Evolutionary conservation across 768 basidiomycete genomes (phyloP).

Genomic region (Strobilomyces echinocephalus): DNA sequence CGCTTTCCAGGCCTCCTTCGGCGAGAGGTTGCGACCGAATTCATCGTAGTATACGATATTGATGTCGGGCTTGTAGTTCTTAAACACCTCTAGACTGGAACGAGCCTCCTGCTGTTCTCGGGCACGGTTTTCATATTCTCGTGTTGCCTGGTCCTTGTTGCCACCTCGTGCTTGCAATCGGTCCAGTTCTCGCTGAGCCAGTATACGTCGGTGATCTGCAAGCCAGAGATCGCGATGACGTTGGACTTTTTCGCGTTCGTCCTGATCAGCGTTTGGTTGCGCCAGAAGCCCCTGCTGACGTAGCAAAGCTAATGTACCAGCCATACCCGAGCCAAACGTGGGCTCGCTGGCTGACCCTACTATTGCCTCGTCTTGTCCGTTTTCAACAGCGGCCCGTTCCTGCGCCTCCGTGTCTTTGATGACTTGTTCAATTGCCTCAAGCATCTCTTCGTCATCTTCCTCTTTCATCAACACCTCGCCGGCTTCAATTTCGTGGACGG

Average conservation of each 20-base stretch:
- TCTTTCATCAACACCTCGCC: conserved; percentile 78
- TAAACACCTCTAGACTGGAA: conserved; percentile 75
- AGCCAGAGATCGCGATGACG: conserved; percentile 87
- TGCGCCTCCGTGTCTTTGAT: conserved; percentile 61
- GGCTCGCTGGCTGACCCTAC: conserved; percentile 72
- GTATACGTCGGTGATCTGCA: conserved; percentile 71
- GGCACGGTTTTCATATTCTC: conserved; percentile 80
- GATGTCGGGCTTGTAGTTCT: conserved; percentile 94
- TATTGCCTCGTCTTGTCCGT: conserved; percentile 28
- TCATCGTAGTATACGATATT: conserved; percentile 97
- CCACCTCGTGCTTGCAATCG: conserved; percentile 68
- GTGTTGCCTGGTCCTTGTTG: conserved; percentile 86
- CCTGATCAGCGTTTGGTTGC: conserved; percentile 54
- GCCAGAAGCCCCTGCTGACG: conserved; percentile 89
- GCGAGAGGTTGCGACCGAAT: conserved; percentile 62
- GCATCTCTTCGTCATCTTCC: conserved; percentile 74
- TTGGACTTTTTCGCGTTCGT: conserved; percentile 77
- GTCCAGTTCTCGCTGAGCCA: conserved; percentile 79
- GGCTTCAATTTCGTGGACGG: conserved; percentile 72
- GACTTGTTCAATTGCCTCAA: conserved; percentile 70
- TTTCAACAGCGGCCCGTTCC: conserved; percentile 36
- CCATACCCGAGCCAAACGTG: conserved; percentile 79
- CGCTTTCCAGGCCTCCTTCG: conserved; percentile 98
- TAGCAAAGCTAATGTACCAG: conserved; percentile 81
- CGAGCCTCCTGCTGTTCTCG: conserved; percentile 83